phyloP scores from a whole-genome alignment of 2,329 filamentous ascomycete species.

The Tolypocladium album region DNA sequence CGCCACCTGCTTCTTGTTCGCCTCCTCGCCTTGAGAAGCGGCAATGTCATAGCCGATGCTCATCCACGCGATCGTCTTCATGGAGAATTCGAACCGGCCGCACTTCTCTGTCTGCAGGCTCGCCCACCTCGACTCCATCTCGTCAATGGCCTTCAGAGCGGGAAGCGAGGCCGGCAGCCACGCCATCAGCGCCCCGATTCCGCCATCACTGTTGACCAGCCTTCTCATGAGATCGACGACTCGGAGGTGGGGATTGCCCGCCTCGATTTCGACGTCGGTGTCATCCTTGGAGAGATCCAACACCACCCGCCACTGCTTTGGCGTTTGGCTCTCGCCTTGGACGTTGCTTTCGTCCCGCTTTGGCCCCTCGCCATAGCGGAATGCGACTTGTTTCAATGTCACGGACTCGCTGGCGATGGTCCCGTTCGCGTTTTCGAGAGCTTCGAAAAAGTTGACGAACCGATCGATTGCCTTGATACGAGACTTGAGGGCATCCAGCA shows the following conservation, averaged over 20 bases:
- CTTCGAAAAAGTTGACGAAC: conserved; percentile 58
- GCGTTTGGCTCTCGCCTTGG: not conserved
- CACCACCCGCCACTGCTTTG: conserved; percentile 37
- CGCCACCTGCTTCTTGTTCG: conserved; percentile 25
- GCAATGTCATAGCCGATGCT: conserved; percentile 40
- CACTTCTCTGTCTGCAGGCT: conserved; percentile 28
- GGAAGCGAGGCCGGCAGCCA: conserved; percentile 53
- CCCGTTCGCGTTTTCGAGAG: conserved; percentile 45
- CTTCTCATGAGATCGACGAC: conserved; percentile 47
- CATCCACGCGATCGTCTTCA: conserved; percentile 46
- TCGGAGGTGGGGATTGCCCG: conserved; percentile 56
- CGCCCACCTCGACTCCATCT: conserved; percentile 46
- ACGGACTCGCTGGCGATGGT: conserved; percentile 48
- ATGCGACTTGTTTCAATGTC: conserved; percentile 52
- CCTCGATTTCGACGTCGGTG: conserved; percentile 49
- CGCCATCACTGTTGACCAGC: conserved; percentile 43
- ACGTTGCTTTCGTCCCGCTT: not conserved
- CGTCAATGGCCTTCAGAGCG: conserved; percentile 49
- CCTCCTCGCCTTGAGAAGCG: conserved; percentile 9
- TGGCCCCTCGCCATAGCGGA: conserved; percentile 47
- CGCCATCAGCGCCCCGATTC: conserved; percentile 40
- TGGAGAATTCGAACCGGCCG: conserved; percentile 38
- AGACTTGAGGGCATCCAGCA: conserved; percentile 46
- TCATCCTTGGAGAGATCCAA: conserved; percentile 44
- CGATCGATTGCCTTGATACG: conserved; percentile 58